Evolutionary conservation across 2,329 filamentous ascomycete species (phyloP).

Genomic region (Aspergillus quadrilineatus): DNA sequence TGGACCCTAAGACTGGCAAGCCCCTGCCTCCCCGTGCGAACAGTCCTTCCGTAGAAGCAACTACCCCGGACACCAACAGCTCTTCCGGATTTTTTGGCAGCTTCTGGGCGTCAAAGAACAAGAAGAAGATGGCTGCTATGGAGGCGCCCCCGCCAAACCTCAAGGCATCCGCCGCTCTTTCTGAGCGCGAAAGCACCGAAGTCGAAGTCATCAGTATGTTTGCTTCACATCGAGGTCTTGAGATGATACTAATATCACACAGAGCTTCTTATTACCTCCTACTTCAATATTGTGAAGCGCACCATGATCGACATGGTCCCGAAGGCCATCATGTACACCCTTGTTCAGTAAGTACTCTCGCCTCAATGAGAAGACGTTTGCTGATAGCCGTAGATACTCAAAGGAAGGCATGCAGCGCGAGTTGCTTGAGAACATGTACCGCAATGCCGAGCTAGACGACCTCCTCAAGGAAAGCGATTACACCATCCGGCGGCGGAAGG

Average conservation of each 20-base stretch:
- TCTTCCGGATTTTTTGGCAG: constrained; percentile 91
- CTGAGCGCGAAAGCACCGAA: constrained; percentile 90
- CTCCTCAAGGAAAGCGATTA: constrained; percentile 98
- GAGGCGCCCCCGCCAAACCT: constrained; percentile 88
- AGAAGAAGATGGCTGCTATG: constrained; percentile 99
- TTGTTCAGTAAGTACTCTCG: constrained; percentile 75
- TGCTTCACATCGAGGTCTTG: no score
- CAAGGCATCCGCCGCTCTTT: constrained; percentile 90
- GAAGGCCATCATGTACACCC: constrained; percentile 96
- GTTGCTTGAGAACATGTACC: constrained; percentile 96
- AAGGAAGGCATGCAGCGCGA: constrained; percentile 99
- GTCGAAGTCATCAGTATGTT: constrained; percentile 96
- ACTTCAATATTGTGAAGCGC: constrained; percentile 96
- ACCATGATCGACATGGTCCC: constrained; percentile 99
- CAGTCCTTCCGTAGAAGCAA: constrained; percentile 67
- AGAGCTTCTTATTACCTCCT: constrained; percentile 94
- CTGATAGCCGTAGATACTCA: constrained; percentile 63
- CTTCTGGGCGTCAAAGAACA: constrained; percentile 99
- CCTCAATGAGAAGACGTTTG: background rate
- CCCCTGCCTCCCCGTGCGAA: constrained; percentile 75
- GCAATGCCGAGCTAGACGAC: constrained; percentile 83
- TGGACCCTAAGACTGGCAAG: constrained; percentile 98
- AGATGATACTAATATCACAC: constrained; percentile 20
- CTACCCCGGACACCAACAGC: constrained; percentile 51
- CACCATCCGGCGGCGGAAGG: constrained; percentile 89